phyloP scores from a whole-genome alignment of 1,139 yeast genomes.

The Taphrina pruni region DNA sequence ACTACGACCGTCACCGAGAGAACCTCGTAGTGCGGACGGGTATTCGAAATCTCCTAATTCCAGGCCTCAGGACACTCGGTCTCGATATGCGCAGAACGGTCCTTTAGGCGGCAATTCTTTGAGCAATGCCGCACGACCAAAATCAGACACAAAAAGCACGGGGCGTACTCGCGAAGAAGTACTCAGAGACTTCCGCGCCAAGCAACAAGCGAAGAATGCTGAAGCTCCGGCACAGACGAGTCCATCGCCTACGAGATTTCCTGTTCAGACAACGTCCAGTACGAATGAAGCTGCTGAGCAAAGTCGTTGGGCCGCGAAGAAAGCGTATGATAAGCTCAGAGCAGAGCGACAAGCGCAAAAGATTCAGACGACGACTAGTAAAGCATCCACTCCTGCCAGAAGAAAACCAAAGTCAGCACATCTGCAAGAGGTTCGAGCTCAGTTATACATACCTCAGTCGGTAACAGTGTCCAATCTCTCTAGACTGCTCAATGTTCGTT shows the following conservation, averaged over 20 bases:
- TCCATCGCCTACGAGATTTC: conserved; percentile 1
- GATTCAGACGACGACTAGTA: neutral
- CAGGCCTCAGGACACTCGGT: neutral
- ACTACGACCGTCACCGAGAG: neutral
- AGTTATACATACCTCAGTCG: conserved; percentile 61
- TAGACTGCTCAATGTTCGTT: conserved; percentile 68
- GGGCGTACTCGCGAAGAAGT: conserved; percentile 25
- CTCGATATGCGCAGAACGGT: neutral
- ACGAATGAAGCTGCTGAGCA: conserved; percentile 11
- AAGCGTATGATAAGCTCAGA: conserved; percentile 9
- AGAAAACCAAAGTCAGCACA: conserved; percentile 29
- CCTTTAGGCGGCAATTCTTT: no score
- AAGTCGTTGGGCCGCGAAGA: conserved; percentile 22
- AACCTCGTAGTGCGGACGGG: neutral
- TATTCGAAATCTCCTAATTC: neutral
- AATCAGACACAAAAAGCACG: neutral
- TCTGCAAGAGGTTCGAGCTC: conserved; percentile 32
- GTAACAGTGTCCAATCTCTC: conserved; percentile 78
- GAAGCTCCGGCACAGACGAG: neutral
- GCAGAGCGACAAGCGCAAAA: conserved; percentile 17
- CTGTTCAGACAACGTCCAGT: neutral
- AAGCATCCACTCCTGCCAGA: neutral
- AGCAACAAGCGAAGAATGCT: neutral
- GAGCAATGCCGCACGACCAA: no score
- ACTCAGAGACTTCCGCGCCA: neutral